A percentile compares a stretch with the other conserved stretches of the same genome.
Conservation (phyloP, 2,329 filamentous ascomycete species). For the Simplicillium sp. region DNA sequence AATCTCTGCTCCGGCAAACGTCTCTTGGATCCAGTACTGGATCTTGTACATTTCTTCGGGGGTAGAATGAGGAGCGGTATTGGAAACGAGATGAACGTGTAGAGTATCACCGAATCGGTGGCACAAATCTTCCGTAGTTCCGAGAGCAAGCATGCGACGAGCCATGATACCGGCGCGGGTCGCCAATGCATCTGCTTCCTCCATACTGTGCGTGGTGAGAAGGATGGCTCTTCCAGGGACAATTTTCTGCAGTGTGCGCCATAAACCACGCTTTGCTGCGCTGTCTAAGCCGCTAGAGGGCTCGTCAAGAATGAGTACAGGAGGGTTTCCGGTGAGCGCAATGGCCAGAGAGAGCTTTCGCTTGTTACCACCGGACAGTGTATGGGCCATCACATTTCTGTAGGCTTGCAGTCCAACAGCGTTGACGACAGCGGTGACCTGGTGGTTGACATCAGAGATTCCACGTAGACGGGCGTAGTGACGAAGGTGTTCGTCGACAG, state of each 20-base stretch:
- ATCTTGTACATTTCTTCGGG: slow-evolving; percentile 55
- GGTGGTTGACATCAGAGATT: slow-evolving; percentile 43
- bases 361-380: slow-evolving; percentile 69
- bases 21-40: slow-evolving; percentile 48
- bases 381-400: slow-evolving; percentile 51
- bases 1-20: slow-evolving; percentile 52
- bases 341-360: slow-evolving; percentile 66
- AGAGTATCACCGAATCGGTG: slow-evolving; percentile 63
- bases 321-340: slow-evolving; percentile 65
- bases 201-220: slow-evolving; percentile 72
- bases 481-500: slow-evolving; percentile 58
- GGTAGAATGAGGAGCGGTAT: slow-evolving; percentile 59
- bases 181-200: slow-evolving; percentile 69
- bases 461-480: slow-evolving; percentile 68
- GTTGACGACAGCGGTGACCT: slow-evolving; percentile 54
- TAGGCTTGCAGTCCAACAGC: slow-evolving; percentile 58
- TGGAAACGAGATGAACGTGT: slow-evolving; percentile 67
- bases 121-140: slow-evolving; percentile 58
- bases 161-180: slow-evolving; percentile 62
- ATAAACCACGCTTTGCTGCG: slow-evolving; percentile 65
- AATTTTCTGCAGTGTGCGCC: slow-evolving; percentile 58
- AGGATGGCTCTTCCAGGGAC: slow-evolving; percentile 58
- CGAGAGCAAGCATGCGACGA: slow-evolving; percentile 68
- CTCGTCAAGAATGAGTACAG: slow-evolving; percentile 66
- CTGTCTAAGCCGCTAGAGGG: slow-evolving; percentile 66